Conservation (phyloP, 495 filamentous ascomycete genomes). For the Talaromyces stipitatus region DNA sequence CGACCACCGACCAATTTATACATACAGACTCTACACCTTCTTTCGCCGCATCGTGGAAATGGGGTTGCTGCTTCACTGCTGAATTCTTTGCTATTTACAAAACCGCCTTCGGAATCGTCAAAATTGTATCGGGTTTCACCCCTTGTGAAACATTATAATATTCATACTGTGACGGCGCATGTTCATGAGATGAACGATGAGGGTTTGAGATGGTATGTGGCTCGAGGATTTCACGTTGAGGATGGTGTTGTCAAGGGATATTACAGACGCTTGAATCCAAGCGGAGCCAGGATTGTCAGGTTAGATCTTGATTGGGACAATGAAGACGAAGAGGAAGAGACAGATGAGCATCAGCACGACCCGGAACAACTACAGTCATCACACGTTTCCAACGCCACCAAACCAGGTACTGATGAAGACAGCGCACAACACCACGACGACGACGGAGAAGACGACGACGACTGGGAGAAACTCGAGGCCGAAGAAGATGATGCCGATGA, state of each 20-base stretch:
- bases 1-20: conserved; percentile 52
- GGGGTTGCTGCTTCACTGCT: conserved; percentile 76
- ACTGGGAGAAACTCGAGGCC: conserved; percentile 40
- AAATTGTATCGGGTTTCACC: conserved; percentile 31
- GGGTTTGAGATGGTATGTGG: conserved; percentile 75
- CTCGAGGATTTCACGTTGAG: conserved; percentile 64
- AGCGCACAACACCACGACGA: background rate
- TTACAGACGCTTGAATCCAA: conserved; percentile 77
- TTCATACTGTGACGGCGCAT: conserved; percentile 67
- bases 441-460: conserved; percentile 28
- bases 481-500: conserved; percentile 28
- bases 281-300: conserved; percentile 69
- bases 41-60: conserved; percentile 72
- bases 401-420: background rate
- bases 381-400: background rate
- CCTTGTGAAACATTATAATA: conserved; percentile 41
- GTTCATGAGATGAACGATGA: conserved; percentile 92
- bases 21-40: conserved; percentile 76
- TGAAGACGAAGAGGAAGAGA: conserved; percentile 5
- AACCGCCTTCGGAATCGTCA: conserved; percentile 19
- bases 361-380: background rate
- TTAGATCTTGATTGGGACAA: conserved; percentile 28
- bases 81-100: conserved; percentile 45
- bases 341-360: background rate
- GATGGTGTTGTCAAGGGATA: conserved; percentile 60